phyloP scores from a whole-genome alignment of 2,329 filamentous ascomycete species.

The Trichoderma cornu-damae region DNA sequence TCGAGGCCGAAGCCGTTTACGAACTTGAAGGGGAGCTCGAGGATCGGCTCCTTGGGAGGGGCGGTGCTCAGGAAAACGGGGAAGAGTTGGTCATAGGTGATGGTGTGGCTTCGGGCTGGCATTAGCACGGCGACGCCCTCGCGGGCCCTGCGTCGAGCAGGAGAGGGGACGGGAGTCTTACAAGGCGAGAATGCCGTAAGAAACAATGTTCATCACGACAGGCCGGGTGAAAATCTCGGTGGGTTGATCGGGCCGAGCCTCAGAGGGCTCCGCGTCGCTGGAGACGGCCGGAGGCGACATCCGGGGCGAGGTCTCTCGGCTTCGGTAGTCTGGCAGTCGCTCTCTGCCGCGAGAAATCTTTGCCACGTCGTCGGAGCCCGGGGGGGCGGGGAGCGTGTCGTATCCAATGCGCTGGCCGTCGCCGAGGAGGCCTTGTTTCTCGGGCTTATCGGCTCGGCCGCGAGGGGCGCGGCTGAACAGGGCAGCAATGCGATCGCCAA shows the following conservation, averaged over 20 bases:
- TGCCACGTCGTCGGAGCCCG: not conserved
- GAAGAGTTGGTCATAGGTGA: conserved; percentile 91
- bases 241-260: conserved; percentile 6
- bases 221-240: conserved; percentile 71
- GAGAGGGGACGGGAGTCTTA: conserved; percentile 46
- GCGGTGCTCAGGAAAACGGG: conserved; percentile 82
- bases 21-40: conserved; percentile 77
- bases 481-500: conserved; percentile 65
- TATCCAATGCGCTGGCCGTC: conserved; percentile 62
- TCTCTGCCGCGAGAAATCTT: conserved; percentile 28
- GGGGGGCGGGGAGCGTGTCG: conserved; percentile 34
- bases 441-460: conserved; percentile 39
- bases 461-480: conserved; percentile 36
- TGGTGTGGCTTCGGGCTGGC: conserved; percentile 70
- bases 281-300: conserved; percentile 31
- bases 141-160: not conserved
- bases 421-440: conserved; percentile 60
- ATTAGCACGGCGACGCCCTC: conserved; percentile 19
- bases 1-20: conserved; percentile 78
- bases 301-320: conserved; percentile 51
- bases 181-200: conserved; percentile 92
- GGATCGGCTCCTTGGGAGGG: conserved; percentile 45
- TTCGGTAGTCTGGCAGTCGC: conserved; percentile 61
- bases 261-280: not conserved
- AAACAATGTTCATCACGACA: conserved; percentile 80